Evolutionary conservation across 805 yeast genomes (phyloP), one percentile per base, ranked within the genome.

Genomic region (Komagataella kurtzmanii): DNA sequence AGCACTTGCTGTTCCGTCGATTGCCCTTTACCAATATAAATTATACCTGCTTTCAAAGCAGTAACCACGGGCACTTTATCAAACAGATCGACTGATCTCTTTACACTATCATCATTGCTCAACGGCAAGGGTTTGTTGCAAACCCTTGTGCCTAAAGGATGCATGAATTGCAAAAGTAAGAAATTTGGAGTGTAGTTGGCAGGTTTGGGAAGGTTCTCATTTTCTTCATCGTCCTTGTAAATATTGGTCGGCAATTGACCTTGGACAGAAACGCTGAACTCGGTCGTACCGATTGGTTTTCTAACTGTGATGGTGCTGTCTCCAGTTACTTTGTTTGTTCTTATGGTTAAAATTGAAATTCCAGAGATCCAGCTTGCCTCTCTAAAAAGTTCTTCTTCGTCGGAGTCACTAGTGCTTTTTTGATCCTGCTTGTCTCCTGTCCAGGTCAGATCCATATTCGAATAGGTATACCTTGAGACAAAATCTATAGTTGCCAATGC

Each of bases 31-130:
- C 80, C 91, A 57, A 88, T 78, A 61, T 88, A 88, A 18, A 88
- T 59, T 18, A 88, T 68, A 1, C 96, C 96, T 45, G 85, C 76
- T 61, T 88, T 88, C 63, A 83, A 88, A 57, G 82, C 83, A 48
- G 83, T 85, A 3, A 85, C 84, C 6, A 83, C 80, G 0, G 96
- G 95, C 1, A 85, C 79, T 17, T 89, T 67, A 58, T 88, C 96
- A 53, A 88, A 70, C 17, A 80, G 72, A 5, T 74, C 63, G 17
- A 88, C 60, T 0, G 90, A 85, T 30, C 85, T 70, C 1, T 61
- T 57, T 14, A 72, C 63, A 61, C 71, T 55, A 14, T 72, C 55
- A 64, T 73, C 61, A 4, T 47, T 50, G n/a, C 51, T 45, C 17
- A 60, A 44, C 3, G 60, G 58, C 40, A 54, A 40, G 17, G 61